Conservation (phyloP, 1,139 yeast species). For the Diutina siamensis region DNA sequence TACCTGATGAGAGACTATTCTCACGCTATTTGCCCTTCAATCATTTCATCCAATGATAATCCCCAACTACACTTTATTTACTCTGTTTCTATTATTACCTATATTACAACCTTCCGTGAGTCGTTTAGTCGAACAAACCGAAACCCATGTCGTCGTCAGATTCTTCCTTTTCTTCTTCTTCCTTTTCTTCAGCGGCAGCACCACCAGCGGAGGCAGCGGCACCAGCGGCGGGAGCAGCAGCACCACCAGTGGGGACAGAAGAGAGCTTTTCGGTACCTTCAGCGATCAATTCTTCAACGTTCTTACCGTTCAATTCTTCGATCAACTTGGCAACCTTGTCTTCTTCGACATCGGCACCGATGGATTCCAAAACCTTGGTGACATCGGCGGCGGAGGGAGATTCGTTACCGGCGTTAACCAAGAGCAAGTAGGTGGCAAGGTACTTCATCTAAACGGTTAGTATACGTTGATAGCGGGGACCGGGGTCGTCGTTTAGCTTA, state of each 20-base stretch:
- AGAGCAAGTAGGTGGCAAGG: slow-evolving; percentile 60
- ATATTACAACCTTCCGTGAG: slow-evolving; percentile 2
- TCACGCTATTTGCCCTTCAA: no score
- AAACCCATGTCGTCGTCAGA: slow-evolving; percentile 5
- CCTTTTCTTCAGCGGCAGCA: slow-evolving; percentile 63
- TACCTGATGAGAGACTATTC: no score
- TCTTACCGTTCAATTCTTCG: slow-evolving; percentile 90
- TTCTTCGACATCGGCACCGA: slow-evolving; percentile 93
- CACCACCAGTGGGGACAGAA: slow-evolving; percentile 96
- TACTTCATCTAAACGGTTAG: slow-evolving; percentile 30
- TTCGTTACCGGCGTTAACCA: slow-evolving; percentile 56
- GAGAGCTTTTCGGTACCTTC: slow-evolving; percentile 95
- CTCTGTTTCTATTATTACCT: slow-evolving; percentile 1
- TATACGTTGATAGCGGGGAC: not conserved
- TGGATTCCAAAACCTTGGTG: slow-evolving; percentile 80
- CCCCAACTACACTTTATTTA: not conserved
- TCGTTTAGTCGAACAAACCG: slow-evolving; percentile 6
- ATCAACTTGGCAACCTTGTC: slow-evolving; percentile 76
- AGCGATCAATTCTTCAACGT: slow-evolving; percentile 83
- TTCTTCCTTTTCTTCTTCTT: slow-evolving; percentile 20
- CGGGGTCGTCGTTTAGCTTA: not conserved
- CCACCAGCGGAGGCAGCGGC: slow-evolving; percentile 59
- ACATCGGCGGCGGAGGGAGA: slow-evolving; percentile 90
- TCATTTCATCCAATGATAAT: no score
- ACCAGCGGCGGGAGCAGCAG: slow-evolving; percentile 67